Evolutionary conservation across 192 early-diverging fungal genomes (phyloP).

Genomic region (Podila horticola): DNA sequence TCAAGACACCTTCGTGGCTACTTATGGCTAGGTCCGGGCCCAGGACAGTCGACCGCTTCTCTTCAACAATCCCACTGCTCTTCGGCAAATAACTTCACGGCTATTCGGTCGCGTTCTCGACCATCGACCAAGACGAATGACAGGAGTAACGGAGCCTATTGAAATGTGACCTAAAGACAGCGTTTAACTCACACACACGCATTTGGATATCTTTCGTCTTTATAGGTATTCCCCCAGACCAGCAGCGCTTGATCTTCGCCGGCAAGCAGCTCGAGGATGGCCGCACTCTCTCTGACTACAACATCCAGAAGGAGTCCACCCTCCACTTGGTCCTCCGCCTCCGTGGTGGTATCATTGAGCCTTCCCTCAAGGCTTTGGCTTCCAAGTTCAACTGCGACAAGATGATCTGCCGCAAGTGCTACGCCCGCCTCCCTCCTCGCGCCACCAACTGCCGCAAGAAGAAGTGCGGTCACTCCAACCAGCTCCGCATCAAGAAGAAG

Average conservation of each 20-base stretch:
- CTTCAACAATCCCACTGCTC: too few relatives aligned
- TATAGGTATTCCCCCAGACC: conserved; percentile 95
- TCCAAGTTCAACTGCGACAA: conserved; percentile 99
- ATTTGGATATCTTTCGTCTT: neutral
- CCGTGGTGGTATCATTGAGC: conserved; percentile 98
- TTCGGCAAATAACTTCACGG: too few relatives aligned
- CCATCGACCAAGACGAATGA: too few relatives aligned
- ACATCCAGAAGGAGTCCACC: conserved; percentile 99
- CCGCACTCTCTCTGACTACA: conserved; percentile 98
- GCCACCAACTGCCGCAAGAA: conserved; percentile 99
- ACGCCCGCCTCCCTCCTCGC: conserved; percentile 98
- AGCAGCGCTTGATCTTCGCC: conserved; percentile 99
- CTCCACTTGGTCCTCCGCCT: conserved; percentile 96
- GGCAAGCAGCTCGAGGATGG: conserved; percentile 99
- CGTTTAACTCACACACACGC: neutral
- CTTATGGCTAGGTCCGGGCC: too few relatives aligned
- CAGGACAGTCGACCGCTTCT: too few relatives aligned
- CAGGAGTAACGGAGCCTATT: too few relatives aligned
- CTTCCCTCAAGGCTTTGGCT: conserved; percentile 97
- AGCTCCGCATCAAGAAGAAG: conserved; percentile 99
- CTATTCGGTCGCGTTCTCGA: too few relatives aligned
- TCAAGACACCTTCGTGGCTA: too few relatives aligned
- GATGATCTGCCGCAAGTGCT: conserved; percentile 99
- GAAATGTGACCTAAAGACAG: neutral
- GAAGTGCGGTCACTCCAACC: conserved; percentile 99